Evolutionary conservation across 352 stramenopile genomes (phyloP).

Genomic region (Globisporangium lucens): DNA sequence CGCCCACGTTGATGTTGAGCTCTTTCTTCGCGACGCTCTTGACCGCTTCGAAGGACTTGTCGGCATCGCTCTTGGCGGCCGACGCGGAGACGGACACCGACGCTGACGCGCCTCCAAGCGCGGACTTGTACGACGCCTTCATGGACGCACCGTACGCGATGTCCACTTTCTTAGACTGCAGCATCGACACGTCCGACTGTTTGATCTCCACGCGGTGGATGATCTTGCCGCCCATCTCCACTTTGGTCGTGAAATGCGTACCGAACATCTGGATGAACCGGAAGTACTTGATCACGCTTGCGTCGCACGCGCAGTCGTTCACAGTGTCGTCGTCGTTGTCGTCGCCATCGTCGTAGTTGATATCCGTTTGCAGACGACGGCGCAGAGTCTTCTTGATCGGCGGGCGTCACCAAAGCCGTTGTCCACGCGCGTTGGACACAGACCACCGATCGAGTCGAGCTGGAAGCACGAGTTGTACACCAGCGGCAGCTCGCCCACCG

Average conservation of each 20-base stretch:
- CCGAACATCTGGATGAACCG: constrained; percentile 28
- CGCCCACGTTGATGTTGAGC: constrained; percentile 31
- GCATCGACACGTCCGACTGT: constrained; percentile 22
- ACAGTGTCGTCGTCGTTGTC: constrained; percentile 15
- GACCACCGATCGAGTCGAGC: constrained; percentile 11
- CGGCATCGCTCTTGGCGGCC: constrained; percentile 12
- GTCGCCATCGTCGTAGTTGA: constrained; percentile 25
- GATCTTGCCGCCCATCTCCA: constrained; percentile 33
- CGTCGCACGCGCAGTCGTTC: constrained; percentile 30
- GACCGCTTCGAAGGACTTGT: constrained; percentile 21
- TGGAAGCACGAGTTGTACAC: constrained; percentile 18
- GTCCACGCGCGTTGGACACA: constrained; percentile 10
- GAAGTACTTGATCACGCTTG: constrained; percentile 25
- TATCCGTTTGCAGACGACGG: constrained; percentile 38
- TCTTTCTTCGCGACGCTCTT: constrained; percentile 31
- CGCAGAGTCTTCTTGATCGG: constrained; percentile 23
- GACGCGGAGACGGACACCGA: constrained; percentile 22
- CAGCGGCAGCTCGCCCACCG: not conserved
- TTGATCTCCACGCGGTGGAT: constrained; percentile 31
- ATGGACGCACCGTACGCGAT: constrained; percentile 28
- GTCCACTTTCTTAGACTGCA: constrained; percentile 30
- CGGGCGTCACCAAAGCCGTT: constrained; percentile 24
- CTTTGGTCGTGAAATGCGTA: constrained; percentile 27
- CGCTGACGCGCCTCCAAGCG: constrained; percentile 11
- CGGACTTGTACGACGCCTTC: constrained; percentile 28